Conservation (phyloP, 192 early-diverging fungal genomes). For the Diversispora epigaea region DNA sequence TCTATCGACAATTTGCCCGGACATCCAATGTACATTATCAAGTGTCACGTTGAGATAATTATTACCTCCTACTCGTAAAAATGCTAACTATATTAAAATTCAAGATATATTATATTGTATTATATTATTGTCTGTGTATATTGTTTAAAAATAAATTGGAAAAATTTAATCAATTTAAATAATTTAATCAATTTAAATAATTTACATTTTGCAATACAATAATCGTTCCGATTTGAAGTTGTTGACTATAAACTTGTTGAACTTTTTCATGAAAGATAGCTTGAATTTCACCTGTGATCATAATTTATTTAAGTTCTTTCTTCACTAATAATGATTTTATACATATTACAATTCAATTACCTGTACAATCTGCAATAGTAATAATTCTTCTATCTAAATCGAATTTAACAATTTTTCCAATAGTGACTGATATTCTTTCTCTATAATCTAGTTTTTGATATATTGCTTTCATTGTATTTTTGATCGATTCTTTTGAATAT, state of each 20-base stretch:
- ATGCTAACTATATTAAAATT: background rate
- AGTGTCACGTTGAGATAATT: background rate
- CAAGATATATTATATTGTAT: background rate
- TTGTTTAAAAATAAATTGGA: background rate
- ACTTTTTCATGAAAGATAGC: background rate
- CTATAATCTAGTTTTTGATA: background rate
- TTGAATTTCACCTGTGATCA: background rate
- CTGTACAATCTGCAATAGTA: slow-evolving; percentile 1
- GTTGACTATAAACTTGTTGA: background rate
- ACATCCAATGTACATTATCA: background rate
- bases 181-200: background rate
- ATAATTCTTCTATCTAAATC: background rate
- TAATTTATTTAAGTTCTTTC: background rate
- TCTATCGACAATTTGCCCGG: background rate
- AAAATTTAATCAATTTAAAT: background rate
- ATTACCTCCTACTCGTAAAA: background rate
- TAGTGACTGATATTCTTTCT: background rate
- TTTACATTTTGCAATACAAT: background rate
- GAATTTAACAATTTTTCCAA: background rate
- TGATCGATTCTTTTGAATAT: background rate
- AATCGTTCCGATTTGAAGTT: background rate
- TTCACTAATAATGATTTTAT: background rate
- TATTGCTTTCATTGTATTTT: background rate
- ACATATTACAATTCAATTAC: background rate
- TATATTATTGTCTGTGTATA: background rate